Percentiles rank a stretch among this genome's conserved stretches.
These are phyloP conservation scores for Xylariaceae sp. DNA, from an alignment of 2,329 filamentous ascomycete genomes.

Conservation along the genomic window DNA sequence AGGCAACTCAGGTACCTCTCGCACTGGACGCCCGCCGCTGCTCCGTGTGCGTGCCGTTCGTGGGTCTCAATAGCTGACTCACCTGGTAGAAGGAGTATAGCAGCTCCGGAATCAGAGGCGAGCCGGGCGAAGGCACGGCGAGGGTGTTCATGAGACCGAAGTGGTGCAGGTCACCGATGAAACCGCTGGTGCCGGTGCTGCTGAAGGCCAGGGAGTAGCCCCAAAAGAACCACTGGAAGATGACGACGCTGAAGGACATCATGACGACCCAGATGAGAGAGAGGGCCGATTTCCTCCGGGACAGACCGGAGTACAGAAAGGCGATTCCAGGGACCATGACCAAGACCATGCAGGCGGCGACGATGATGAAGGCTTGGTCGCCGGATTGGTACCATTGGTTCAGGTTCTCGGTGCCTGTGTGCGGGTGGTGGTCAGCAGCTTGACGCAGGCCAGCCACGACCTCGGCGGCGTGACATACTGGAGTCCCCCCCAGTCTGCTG, in stretches of 20 bases:
- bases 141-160: conserved; percentile 84
- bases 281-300: conserved; percentile 93
- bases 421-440: conserved; percentile 7
- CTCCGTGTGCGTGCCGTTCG: too few relatives aligned
- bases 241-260: conserved; percentile 83
- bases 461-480: conserved; percentile 46
- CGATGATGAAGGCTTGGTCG: conserved; percentile 88
- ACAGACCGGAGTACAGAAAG: conserved; percentile 94
- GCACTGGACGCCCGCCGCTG: too few relatives aligned
- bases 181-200: conserved; percentile 71
- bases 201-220: conserved; percentile 95
- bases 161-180: conserved; percentile 83
- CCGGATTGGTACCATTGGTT: conserved; percentile 94
- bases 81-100: conserved; percentile 93
- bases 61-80: too few relatives aligned
- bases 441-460: conserved; percentile 2
- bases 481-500: conserved; percentile 65
- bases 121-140: conserved; percentile 78
- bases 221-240: conserved; percentile 99
- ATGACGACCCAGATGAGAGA: conserved; percentile 97
- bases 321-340: conserved; percentile 95
- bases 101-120: conserved; percentile 78
- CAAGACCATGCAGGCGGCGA: conserved; percentile 86
- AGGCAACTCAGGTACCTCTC: too few relatives aligned
- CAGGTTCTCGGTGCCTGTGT: conserved; percentile 69